phyloP scores from a whole-genome alignment of 768 basidiomycete genomes.

The Mycena rebaudengoi region DNA sequence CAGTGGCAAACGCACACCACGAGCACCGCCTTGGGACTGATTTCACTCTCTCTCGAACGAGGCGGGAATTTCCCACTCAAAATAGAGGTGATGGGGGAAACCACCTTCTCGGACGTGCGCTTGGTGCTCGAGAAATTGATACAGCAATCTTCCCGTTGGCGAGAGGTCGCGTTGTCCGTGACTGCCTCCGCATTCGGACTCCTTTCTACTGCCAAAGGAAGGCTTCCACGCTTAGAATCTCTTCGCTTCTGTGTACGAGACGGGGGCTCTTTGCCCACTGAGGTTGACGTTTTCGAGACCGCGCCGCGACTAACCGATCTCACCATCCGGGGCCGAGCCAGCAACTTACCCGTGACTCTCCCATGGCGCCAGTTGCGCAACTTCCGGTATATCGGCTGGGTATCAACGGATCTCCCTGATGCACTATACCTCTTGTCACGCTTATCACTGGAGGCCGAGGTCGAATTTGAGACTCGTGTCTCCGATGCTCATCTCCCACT shows the following conservation, averaged over 20 bases:
- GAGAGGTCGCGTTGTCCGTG: too few relatives aligned
- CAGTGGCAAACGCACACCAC: too few relatives aligned
- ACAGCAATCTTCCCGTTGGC: conserved; percentile 10
- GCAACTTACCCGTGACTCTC: background rate
- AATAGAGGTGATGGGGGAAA: background rate
- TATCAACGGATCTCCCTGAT: background rate
- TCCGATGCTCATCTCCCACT: background rate
- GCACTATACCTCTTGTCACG: background rate
- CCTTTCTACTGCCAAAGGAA: background rate
- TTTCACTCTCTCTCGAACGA: conserved; percentile 9
- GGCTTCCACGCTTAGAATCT: background rate
- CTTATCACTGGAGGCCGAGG: background rate
- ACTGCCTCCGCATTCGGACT: background rate
- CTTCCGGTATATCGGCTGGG: background rate
- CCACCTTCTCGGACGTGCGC: background rate
- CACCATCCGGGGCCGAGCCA: background rate
- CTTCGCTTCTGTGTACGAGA: background rate
- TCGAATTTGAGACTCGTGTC: background rate
- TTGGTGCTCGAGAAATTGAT: background rate
- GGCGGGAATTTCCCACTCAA: background rate
- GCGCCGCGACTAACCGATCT: background rate
- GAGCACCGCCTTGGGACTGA: too few relatives aligned
- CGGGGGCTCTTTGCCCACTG: background rate
- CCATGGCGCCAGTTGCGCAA: background rate
- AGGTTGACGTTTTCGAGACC: background rate